Base-by-base conservation (phyloP, 331 rosid species). In the Dryas integrifolia region DNA sequence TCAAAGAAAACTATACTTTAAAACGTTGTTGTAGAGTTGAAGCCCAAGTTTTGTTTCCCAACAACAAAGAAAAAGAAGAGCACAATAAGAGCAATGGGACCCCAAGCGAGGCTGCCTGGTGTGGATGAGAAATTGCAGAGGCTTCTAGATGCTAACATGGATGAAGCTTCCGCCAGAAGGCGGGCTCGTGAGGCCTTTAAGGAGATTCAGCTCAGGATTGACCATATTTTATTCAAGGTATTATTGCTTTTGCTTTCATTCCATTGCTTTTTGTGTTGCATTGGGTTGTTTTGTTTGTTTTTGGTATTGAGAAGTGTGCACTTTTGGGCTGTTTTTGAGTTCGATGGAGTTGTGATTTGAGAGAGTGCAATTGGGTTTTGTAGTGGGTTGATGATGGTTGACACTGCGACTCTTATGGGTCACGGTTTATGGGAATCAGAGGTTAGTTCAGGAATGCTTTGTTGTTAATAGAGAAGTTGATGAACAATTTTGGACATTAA, bases 221-320 rank as follows among this genome's bases (percentile, higher is more conserved):
- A 94, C 72, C 95, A 94, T 64, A 85, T 94, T 16, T 56, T 94
- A 79, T 94, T 94, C 77, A 89, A 91, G 96, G 98, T 86, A 58
- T 55, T 55, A 30, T 30, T 30, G 35, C 21, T 48, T 47, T 43
- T 68, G 16, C 26, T 65, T 14, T 51, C 35, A 13, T 24, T 26
- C 63, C 39, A 24, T 58, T 58, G n/a, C 44, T 9, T 10, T 24
- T 12, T 53, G 40, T 18, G 35, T 30, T 30, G 35, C 35, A 30
- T 63, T 21, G 46, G 14, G 39, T n/a, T 47, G 16, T 68, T 40
- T 15, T 58, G 35, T n/a, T 18, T 55, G 60, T 73, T 72, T 50
- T 9, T 58, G 21, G 47, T 47, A 57, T 65, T 73, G 41, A 60
- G 61, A 41, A 50, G 61, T 21, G 9, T 12, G 9, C 6, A 18